Evolutionary conservation across 805 yeast genomes (phyloP).

Genomic region (Yamadazyma paraphyllophila): DNA sequence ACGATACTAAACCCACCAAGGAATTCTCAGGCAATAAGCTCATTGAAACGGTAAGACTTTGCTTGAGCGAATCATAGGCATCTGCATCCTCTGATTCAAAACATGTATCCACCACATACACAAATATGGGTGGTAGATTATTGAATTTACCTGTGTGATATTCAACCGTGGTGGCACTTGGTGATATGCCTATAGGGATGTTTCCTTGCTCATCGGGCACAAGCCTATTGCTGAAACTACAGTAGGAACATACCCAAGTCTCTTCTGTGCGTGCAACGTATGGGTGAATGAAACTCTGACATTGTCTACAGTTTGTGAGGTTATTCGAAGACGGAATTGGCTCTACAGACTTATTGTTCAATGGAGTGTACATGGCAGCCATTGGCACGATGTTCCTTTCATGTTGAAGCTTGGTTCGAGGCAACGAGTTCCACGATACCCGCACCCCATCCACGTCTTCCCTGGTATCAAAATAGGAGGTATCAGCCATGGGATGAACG

Average conservation of each 20-base stretch:
- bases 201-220: constrained; percentile 27
- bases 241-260: constrained; percentile 85
- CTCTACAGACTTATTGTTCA: constrained; percentile 72
- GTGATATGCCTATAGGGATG: constrained; percentile 70
- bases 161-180: constrained; percentile 72
- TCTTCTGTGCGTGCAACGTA: constrained; percentile 70
- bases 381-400: constrained; percentile 91
- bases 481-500: constrained; percentile 2
- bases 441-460: constrained; percentile 47
- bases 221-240: constrained; percentile 72
- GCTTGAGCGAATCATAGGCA: constrained; percentile 79
- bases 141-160: constrained; percentile 80
- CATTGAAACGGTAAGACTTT: constrained; percentile 70
- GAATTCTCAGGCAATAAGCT: constrained; percentile 87
- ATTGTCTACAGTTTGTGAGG: constrained; percentile 36
- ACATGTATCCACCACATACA: constrained; percentile 69
- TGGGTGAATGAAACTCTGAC: constrained; percentile 86
- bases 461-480: constrained; percentile 36
- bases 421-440: constrained; percentile 66
- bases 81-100: constrained; percentile 76
- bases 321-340: constrained; percentile 55
- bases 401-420: constrained; percentile 85
- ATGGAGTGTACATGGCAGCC: constrained; percentile 93
- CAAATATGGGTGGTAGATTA: constrained; percentile 78
- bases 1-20: constrained; percentile 81